Percentiles rank a stretch among this genome's conserved stretches.
Conservation (phyloP, 2,329 filamentous ascomycete genomes). For the Helotiales sp. region DNA sequence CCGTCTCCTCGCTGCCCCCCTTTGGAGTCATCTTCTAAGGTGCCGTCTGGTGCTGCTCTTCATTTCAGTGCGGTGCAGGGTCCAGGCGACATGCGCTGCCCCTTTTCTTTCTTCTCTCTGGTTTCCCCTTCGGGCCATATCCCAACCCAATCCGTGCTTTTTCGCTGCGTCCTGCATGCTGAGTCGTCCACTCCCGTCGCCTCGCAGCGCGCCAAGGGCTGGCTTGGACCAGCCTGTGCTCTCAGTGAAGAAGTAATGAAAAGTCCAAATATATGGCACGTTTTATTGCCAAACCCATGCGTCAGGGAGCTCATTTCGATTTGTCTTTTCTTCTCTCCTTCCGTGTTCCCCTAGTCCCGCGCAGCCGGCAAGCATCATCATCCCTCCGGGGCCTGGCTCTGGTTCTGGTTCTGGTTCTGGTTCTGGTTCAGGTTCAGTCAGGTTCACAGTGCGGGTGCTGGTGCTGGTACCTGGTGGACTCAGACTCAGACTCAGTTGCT, state of each 20-base stretch:
- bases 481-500: not conserved
- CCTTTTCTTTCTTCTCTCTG: not conserved
- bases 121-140: constrained; percentile 3
- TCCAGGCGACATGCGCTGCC: not conserved
- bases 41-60: too few species aligned
- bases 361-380: constrained; percentile 24
- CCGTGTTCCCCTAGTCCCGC: constrained; percentile 32
- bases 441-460: too few species aligned
- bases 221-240: constrained; percentile 7
- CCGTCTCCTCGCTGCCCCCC: too few species aligned
- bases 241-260: not conserved
- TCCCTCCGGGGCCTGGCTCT: constrained; percentile 12
- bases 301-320: constrained; percentile 29
- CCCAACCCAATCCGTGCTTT: constrained; percentile 1
- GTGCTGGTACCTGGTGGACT: not conserved
- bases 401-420: not conserved
- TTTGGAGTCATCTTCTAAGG: too few species aligned
- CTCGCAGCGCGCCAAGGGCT: too few species aligned
- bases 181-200: constrained; percentile 2
- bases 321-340: constrained; percentile 29
- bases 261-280: not conserved
- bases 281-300: not conserved
- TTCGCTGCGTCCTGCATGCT: not conserved
- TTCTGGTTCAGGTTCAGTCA: not conserved
- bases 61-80: too few species aligned